Evolutionary conservation across 2,329 filamentous ascomycete genomes (phyloP).

Genomic region (Cyphellophora europaea): DNA sequence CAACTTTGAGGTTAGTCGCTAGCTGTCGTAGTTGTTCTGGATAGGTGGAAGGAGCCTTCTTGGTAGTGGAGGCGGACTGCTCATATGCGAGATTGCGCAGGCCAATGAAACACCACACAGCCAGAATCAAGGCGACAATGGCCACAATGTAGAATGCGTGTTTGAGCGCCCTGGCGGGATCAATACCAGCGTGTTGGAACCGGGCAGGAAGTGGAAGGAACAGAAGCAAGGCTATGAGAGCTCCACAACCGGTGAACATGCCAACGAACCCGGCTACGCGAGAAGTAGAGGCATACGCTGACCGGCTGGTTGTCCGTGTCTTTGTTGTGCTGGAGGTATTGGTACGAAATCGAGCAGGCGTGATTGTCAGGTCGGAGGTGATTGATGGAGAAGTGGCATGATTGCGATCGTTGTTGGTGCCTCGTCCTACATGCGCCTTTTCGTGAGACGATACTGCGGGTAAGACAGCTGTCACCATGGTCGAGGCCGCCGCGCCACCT

Average conservation of each 20-base stretch:
- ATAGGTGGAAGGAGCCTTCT: background rate
- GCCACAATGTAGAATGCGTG: constrained; percentile 85
- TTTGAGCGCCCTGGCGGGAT: constrained; percentile 64
- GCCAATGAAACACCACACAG: constrained; percentile 68
- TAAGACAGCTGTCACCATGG: constrained; percentile 94
- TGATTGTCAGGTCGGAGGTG: constrained; percentile 51
- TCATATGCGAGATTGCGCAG: constrained; percentile 43
- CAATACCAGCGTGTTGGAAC: constrained; percentile 65
- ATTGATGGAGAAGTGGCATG: constrained; percentile 42
- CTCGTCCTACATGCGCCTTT: constrained; percentile 5
- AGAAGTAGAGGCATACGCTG: constrained; percentile 37
- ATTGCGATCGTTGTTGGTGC: constrained; percentile 8
- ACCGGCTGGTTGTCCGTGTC: constrained; percentile 13
- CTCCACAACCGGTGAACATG: constrained; percentile 84
- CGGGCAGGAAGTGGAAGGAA: constrained; percentile 82
- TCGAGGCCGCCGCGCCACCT: constrained; percentile 86
- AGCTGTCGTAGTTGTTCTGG: constrained; percentile 3
- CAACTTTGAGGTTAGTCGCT: constrained; percentile 31
- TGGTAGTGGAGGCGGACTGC: background rate
- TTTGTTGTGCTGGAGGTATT: constrained; percentile 7
- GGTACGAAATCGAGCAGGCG: constrained; percentile 37
- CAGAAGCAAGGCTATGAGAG: constrained; percentile 67
- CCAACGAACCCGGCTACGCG: constrained; percentile 82
- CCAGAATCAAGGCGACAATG: constrained; percentile 59
- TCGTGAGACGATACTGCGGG: constrained; percentile 52